phyloP scores from a whole-genome alignment of 352 stramenopile genomes.

The Phytophthora cactorum region DNA sequence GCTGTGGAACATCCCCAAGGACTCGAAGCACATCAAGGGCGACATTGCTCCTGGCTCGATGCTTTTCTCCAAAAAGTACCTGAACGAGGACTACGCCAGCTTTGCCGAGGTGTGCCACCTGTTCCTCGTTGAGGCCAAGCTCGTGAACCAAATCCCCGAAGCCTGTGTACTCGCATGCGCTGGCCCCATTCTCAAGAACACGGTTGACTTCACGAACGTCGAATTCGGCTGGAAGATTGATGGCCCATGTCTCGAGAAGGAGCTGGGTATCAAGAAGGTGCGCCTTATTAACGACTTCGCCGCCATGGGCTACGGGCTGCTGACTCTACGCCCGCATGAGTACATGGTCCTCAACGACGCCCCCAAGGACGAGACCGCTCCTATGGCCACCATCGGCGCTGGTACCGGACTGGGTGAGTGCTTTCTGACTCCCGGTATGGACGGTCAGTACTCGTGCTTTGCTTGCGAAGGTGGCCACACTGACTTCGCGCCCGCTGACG shows the following conservation, averaged over 20 bases:
- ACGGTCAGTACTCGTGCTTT: slow-evolving; percentile 91
- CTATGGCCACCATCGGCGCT: slow-evolving; percentile 95
- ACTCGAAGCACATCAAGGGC: slow-evolving; percentile 40
- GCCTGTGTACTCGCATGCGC: slow-evolving; percentile 79
- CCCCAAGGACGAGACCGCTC: slow-evolving; percentile 67
- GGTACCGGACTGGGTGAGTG: slow-evolving; percentile 97
- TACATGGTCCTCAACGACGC: slow-evolving; percentile 89
- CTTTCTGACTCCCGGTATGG: slow-evolving; percentile 90
- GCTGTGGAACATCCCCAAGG: slow-evolving; percentile 73
- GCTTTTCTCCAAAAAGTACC: slow-evolving; percentile 87
- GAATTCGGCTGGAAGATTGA: slow-evolving; percentile 90
- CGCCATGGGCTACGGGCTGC: slow-evolving; percentile 95
- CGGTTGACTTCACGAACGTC: slow-evolving; percentile 94
- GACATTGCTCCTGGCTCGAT: slow-evolving; percentile 74
- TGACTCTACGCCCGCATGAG: slow-evolving; percentile 93
- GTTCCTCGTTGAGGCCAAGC: slow-evolving; percentile 92
- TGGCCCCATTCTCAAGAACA: slow-evolving; percentile 80
- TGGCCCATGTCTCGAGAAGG: slow-evolving; percentile 64
- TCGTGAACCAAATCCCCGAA: slow-evolving; percentile 61
- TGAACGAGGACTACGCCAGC: slow-evolving; percentile 78
- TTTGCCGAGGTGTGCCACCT: slow-evolving; percentile 89
- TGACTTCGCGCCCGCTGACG: slow-evolving; percentile 92
- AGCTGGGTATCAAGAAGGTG: slow-evolving; percentile 86
- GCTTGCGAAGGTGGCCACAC: slow-evolving; percentile 94
- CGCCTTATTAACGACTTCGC: slow-evolving; percentile 98